Evolutionary conservation across 2,329 filamentous ascomycete genomes (phyloP).

Genomic region (Hypocrella siamensis): DNA sequence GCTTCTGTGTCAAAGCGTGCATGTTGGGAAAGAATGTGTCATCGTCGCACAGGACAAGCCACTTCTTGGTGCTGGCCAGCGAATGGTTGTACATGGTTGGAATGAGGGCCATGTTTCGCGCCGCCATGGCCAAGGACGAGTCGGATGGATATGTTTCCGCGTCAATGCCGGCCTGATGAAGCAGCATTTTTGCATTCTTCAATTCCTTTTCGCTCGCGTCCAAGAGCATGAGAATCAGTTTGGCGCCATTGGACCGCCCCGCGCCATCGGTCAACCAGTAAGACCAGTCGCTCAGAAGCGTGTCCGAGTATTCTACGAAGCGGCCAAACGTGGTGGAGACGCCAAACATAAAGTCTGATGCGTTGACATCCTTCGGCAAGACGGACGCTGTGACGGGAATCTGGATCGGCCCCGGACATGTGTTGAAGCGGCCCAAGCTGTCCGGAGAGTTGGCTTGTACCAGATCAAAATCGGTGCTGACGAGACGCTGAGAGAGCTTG

Average conservation of each 20-base stretch:
- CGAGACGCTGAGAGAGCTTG: conserved; percentile 21
- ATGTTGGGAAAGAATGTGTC: conserved; percentile 50
- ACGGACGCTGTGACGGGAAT: conserved; percentile 18
- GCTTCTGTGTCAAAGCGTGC: conserved; percentile 31
- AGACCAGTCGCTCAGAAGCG: conserved; percentile 38
- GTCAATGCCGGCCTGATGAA: conserved; percentile 34
- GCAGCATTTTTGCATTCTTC: conserved; percentile 24
- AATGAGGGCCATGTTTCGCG: conserved; percentile 37
- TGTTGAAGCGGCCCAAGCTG: conserved; percentile 16
- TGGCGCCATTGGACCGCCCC: conserved; percentile 37
- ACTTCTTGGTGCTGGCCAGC: conserved; percentile 31
- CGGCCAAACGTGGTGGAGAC: conserved; percentile 40
- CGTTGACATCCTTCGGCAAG: conserved; percentile 31
- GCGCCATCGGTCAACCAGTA: conserved; percentile 42
- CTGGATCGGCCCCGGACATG: conserved; percentile 31
- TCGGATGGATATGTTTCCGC: conserved; percentile 39
- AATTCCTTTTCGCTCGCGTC: conserved; percentile 35
- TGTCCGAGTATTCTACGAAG: conserved; percentile 31
- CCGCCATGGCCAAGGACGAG: conserved; percentile 30
- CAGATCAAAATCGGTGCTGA: conserved; percentile 27
- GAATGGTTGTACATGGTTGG: conserved; percentile 36
- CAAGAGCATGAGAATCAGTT: conserved; percentile 35
- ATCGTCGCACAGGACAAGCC: conserved; percentile 47
- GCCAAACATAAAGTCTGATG: conserved; percentile 40
- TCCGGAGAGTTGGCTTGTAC: conserved; percentile 22